Base-by-base conservation (phyloP, 108 stramenopile species). In the Cyclotella sp. region DNA sequence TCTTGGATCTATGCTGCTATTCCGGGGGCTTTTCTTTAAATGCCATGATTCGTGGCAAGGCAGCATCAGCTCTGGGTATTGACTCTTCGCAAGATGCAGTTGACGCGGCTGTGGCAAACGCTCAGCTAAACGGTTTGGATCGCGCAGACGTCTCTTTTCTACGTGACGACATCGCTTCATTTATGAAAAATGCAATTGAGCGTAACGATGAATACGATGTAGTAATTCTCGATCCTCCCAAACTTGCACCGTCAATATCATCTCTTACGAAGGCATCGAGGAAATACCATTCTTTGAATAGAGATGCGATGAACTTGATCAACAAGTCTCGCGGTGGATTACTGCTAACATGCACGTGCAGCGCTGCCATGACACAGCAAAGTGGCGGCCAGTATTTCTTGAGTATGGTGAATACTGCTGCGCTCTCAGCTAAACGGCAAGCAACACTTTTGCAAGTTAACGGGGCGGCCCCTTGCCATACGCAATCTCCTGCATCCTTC, bases 311-410 rank as follows among this genome's bases (percentile, higher is more conserved):
- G 67, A 90, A 93, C 61, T 72, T 96, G 6, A 84, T 94, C 27
- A 64, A 75, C 47, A 75, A 78, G 22, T 61, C 65, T 19, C 55
- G 79, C 15, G 98, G 98, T 40, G 97, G 98, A 12, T 78, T 97
- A 43, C 79, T 98, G 10, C 70, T 98, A 81, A 97, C 97, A 0
- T 98, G 97, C 75, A 94, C 97, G 28, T 98, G 98, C 67, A 91
- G 90, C 45, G 91, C 94, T 14, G 97, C 97, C 24, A 97, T 98
- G 97, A 95, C 96, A 11, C 96, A 97, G 72, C 86, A 91, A 27
- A 92, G 94, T 60, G 95, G 93, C 3, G 96, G 95, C 22, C 88
- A 90, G 42, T 91, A 76, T 76, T 95, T 95, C 68, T 71, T 93
- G 21, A 78, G 90, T 19, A 85, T 81, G 75, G 89, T 95, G 0